Evolutionary conservation across 169 alveolate genomes (phyloP).

Genomic region (Plasmodium adleri): DNA sequence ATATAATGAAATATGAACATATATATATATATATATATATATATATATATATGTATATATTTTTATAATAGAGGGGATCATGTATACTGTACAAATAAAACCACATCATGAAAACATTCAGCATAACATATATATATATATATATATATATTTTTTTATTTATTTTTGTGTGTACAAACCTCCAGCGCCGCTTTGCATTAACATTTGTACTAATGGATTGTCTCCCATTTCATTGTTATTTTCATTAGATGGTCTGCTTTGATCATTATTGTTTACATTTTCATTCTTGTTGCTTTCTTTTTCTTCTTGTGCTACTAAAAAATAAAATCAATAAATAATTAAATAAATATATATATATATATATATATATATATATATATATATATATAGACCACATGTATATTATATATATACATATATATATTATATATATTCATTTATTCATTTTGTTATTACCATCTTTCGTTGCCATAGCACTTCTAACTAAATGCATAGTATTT

Average conservation of each 20-base stretch:
- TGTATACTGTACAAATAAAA: not conserved
- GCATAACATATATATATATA: not conserved
- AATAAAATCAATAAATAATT: not conserved
- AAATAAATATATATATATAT: not conserved
- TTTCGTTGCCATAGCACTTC: slow-evolving; percentile 85
- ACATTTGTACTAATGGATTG: slow-evolving; percentile 66
- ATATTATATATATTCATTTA: slow-evolving; percentile 2
- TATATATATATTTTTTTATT: too few relatives aligned
- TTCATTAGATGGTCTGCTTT: slow-evolving; percentile 10
- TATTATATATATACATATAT: slow-evolving; percentile 41
- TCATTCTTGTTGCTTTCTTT: slow-evolving; percentile 41
- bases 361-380: slow-evolving; percentile 44
- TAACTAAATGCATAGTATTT: slow-evolving; percentile 92
- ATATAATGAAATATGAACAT: slow-evolving; percentile 2
- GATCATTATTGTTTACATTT: not conserved
- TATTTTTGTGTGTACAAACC: not conserved
- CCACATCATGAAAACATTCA: not conserved
- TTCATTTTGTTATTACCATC: slow-evolving; percentile 74
- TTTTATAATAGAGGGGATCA: not conserved
- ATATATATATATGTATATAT: not conserved
- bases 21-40: slow-evolving; percentile 10
- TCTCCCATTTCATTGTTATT: slow-evolving; percentile 28
- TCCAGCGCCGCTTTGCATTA: slow-evolving; percentile 69
- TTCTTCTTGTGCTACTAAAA: slow-evolving; percentile 31
- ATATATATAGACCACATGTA: slow-evolving; percentile 9